phyloP scores from a whole-genome alignment of 768 basidiomycete species.

The Neoboletus subvelutipes region DNA sequence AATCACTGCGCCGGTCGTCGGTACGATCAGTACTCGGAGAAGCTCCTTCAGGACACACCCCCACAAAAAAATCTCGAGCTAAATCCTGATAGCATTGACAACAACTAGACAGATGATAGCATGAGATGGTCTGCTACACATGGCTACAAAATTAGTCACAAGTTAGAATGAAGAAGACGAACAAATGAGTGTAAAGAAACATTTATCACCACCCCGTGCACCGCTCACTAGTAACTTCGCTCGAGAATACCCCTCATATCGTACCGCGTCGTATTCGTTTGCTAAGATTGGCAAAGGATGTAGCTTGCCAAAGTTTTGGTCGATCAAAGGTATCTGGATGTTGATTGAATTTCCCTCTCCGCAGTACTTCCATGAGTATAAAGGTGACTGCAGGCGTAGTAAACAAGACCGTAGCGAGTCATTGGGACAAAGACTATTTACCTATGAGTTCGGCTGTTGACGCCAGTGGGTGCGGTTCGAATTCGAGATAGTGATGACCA shows the following conservation, averaged over 20 bases:
- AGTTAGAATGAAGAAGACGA: conserved; percentile 1
- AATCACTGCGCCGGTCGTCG: background rate
- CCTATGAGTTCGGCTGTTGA: conserved; percentile 54
- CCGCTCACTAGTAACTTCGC: background rate
- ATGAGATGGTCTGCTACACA: background rate
- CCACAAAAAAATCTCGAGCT: background rate
- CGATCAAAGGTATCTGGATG: conserved; percentile 49
- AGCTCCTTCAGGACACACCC: background rate
- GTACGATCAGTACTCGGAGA: background rate
- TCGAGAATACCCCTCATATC: conserved; percentile 15
- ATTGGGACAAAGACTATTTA: conserved; percentile 14
- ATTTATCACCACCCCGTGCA: background rate
- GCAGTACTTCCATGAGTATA: conserved; percentile 63
- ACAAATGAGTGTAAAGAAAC: background rate
- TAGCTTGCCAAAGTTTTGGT: conserved; percentile 45
- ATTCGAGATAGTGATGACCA: conserved; percentile 60
- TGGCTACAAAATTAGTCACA: conserved; percentile 6
- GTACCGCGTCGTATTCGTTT: conserved; percentile 35
- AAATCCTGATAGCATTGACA: background rate
- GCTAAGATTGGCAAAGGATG: conserved; percentile 27
- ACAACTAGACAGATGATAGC: conserved; percentile 2
- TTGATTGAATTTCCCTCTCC: conserved; percentile 55
- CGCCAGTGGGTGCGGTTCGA: conserved; percentile 46
- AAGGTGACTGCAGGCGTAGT: conserved; percentile 48
- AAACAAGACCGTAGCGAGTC: conserved; percentile 4